Evolutionary conservation across 2,329 filamentous ascomycete species (phyloP).

Genomic region (Phaeosphaeria sp.): DNA sequence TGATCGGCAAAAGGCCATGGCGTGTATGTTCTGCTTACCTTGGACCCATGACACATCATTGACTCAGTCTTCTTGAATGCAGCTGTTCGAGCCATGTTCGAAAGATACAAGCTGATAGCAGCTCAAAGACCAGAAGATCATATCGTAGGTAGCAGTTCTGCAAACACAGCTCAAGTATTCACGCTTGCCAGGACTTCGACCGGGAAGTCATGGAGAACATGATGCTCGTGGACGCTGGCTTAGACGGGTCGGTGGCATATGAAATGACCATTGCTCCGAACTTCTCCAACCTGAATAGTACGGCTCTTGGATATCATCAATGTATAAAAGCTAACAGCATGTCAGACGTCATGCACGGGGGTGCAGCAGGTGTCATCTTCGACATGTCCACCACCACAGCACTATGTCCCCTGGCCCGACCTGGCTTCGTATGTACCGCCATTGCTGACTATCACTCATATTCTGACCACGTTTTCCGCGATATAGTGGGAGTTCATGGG

Average conservation of each 20-base stretch:
- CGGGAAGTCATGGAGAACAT: conserved; percentile 45
- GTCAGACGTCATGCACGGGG: conserved; percentile 50
- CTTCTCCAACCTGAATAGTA: conserved; percentile 51
- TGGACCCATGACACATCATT: neutral
- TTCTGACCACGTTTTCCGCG: neutral
- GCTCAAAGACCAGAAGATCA: conserved; percentile 39
- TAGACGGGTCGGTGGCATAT: conserved; percentile 44
- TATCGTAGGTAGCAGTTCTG: conserved; percentile 28
- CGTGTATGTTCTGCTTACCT: neutral
- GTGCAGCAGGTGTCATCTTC: conserved; percentile 49
- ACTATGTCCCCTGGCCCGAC: conserved; percentile 55
- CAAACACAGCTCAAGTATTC: neutral
- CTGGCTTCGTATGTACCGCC: conserved; percentile 45
- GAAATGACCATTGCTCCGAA: conserved; percentile 43
- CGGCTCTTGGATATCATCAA: neutral
- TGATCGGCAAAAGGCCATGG: conserved; percentile 42
- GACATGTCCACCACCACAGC: conserved; percentile 56
- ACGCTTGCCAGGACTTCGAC: conserved; percentile 39
- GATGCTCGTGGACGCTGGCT: conserved; percentile 45
- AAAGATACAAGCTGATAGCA: conserved; percentile 43
- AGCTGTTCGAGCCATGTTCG: conserved; percentile 47
- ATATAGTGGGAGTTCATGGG: conserved; percentile 59
- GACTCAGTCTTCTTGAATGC: neutral
- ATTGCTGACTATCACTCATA: neutral
- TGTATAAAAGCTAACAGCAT: conserved; percentile 3